A percentile compares a stretch with the other conserved stretches of the same genome.
Evolutionary conservation across 2,329 filamentous ascomycete species (phyloP).

Genomic region (Fusarium transvaalense): DNA sequence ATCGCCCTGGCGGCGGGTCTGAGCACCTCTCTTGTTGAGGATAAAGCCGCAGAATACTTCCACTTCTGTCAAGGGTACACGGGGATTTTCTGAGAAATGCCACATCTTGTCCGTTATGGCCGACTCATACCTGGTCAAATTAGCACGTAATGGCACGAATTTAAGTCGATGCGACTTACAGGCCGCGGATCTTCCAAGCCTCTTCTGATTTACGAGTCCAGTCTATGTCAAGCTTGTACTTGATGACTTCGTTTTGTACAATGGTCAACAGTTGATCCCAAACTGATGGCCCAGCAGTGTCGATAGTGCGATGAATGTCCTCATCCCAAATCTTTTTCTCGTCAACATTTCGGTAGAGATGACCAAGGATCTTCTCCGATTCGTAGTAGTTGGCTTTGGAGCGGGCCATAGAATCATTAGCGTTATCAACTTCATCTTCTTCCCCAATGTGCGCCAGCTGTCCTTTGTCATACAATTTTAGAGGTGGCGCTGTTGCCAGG

Average conservation of each 20-base stretch:
- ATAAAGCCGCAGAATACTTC: conserved; percentile 69
- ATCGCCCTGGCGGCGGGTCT: conserved; percentile 65
- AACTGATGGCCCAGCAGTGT: conserved; percentile 52
- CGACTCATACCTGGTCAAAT: conserved; percentile 61
- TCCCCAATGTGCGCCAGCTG: conserved; percentile 51
- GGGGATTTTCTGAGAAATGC: conserved; percentile 60
- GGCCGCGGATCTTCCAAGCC: conserved; percentile 59
- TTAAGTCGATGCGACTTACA: conserved; percentile 59
- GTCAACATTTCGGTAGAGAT: conserved; percentile 78
- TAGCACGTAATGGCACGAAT: background rate
- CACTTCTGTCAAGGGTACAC: conserved; percentile 60
- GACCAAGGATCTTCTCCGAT: conserved; percentile 76
- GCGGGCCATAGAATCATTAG: conserved; percentile 58
- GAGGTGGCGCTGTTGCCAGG: conserved; percentile 60
- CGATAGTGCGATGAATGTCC: conserved; percentile 56
- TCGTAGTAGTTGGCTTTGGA: conserved; percentile 70
- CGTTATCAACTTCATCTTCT: conserved; percentile 56
- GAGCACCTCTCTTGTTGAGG: conserved; percentile 63
- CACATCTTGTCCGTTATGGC: conserved; percentile 57
- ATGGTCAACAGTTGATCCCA: conserved; percentile 58
- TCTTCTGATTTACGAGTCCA: conserved; percentile 54
- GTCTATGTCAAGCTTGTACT: conserved; percentile 44
- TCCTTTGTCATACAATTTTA: conserved; percentile 60
- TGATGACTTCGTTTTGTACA: conserved; percentile 38
- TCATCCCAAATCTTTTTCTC: conserved; percentile 74